Base-by-base conservation (phyloP, 1,284 basidiomycete genomes). In the Ganoderma sinense region DNA sequence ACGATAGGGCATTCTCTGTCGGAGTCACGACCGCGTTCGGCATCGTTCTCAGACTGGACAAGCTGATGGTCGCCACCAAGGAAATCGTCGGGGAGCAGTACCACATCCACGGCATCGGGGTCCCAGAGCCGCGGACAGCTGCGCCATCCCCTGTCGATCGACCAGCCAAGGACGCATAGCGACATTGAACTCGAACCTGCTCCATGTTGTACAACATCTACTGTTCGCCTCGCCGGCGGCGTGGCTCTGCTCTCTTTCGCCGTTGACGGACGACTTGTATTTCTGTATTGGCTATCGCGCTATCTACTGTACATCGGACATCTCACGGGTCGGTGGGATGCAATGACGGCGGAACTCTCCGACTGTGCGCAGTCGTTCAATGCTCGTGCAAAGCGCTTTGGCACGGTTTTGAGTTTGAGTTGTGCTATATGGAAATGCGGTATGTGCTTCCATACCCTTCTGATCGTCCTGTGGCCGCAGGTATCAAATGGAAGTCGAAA, bases 11-110 rank as follows among this genome's bases (percentile, higher is more conserved):
- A 71, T 93, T 93, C 75, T 91, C 89, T 55, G 92, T 93, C n/a
- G 94, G 92, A 13, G 89, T 93, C 33, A 87, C 90, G 0, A 92
- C 90, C 1, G 84, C 91, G 0, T 94, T 88, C 72, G 86, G 87
- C 0, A 87, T 95, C 63, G 82, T 94, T 40, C 86, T 86, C 14
- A 84, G 91, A 5, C 79, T 95, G 51, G 94, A 95, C 74, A 83
- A 87, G 68, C 80, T 95, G 61, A 93, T 94, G 91, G 75, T 94
- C 1, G 92, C 92, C 1, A 87, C 88, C 18, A 95, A 95, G 77
- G 91, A 94, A 77, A 82, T 95, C 62, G 93, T 95, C 0, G 94
- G 93, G 0, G 93, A 95, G 77, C 91, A 92, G 73, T 94, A 92
- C 75, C 90, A 93, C 76, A 92, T 94, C 20, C 86, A 90, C 67